Conservation (phyloP, 352 stramenopile genomes). For the Phytopythium vexans region DNA sequence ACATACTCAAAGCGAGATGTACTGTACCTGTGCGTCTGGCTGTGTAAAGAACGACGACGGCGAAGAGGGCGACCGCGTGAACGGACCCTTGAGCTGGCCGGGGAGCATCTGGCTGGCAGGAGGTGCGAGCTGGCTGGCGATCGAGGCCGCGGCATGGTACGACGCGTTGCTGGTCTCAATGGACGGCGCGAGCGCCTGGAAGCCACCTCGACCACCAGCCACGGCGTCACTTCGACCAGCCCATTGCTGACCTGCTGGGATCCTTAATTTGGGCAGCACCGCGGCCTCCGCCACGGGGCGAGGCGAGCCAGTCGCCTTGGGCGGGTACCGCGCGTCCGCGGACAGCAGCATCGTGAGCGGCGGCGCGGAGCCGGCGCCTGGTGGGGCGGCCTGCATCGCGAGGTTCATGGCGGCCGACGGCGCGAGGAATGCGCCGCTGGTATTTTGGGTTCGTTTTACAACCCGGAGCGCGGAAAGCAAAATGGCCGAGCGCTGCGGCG, state of each 20-base stretch:
- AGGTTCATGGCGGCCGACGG: too few relatives aligned
- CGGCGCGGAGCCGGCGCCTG: conserved; percentile 1
- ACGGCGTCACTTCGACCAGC: conserved; percentile 1
- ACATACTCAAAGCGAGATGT: not conserved
- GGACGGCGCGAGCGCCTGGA: conserved; percentile 9
- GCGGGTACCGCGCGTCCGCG: not conserved
- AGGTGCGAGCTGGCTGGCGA: too few relatives aligned
- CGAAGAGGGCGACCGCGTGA: conserved; percentile 34
- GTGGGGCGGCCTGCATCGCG: not conserved
- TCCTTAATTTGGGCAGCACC: conserved; percentile 23
- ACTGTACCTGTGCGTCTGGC: conserved; percentile 11
- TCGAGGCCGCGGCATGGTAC: not conserved
- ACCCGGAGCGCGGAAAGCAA: conserved; percentile 1
- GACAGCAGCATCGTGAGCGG: conserved; percentile 7
- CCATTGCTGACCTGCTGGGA: conserved; percentile 7
- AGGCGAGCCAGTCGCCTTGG: conserved; percentile 3
- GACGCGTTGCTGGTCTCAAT: conserved; percentile 7
- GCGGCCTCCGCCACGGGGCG: not conserved
- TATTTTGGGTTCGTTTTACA: conserved; percentile 3
- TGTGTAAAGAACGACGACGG: conserved; percentile 42
- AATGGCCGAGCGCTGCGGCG: not conserved
- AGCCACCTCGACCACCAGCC: conserved; percentile 11
- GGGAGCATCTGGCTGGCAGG: not conserved
- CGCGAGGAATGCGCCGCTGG: not conserved
- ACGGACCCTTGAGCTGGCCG: conserved; percentile 13